Percentiles rank a stretch among this genome's conserved stretches.
Evolutionary conservation across 2,329 filamentous ascomycete genomes (phyloP).

Genomic region (Basipetospora chlamydospora): DNA sequence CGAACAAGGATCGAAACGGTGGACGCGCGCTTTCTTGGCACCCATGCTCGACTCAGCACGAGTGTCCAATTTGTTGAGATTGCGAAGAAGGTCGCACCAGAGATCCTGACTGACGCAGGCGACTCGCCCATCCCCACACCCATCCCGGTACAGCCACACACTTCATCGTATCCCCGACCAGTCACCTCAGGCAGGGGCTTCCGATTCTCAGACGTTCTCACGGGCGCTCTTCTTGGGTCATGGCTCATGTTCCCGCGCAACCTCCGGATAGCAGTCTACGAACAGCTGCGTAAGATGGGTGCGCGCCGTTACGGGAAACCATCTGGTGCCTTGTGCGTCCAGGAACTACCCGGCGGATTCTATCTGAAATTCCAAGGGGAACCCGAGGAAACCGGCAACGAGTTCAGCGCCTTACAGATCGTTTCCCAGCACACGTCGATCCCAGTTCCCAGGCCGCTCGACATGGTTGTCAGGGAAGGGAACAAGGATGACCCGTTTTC

Average conservation of each 20-base stretch:
- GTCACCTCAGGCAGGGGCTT: too few relatives aligned
- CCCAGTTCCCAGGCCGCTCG: background rate
- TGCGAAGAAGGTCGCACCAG: constrained; percentile 6
- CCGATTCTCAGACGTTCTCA: background rate
- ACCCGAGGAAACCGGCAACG: background rate
- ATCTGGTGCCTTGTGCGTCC: background rate
- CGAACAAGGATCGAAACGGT: constrained; percentile 12
- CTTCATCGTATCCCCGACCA: too few relatives aligned
- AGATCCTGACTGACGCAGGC: background rate
- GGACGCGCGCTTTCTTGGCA: constrained; percentile 16
- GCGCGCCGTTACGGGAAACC: background rate
- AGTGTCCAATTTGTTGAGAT: constrained; percentile 15
- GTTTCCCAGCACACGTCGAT: background rate
- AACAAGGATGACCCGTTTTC: background rate
- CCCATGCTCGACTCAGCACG: constrained; percentile 13
- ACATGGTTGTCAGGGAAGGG: background rate
- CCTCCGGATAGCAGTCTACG: background rate
- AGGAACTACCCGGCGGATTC: background rate
- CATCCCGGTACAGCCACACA: background rate
- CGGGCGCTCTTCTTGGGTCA: background rate
- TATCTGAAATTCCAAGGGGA: background rate
- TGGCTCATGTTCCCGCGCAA: background rate
- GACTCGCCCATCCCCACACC: background rate
- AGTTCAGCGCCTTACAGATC: background rate
- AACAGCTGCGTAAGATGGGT: background rate